phyloP scores from a whole-genome alignment of 1,139 yeast genomes.

The Pichia sp. region DNA sequence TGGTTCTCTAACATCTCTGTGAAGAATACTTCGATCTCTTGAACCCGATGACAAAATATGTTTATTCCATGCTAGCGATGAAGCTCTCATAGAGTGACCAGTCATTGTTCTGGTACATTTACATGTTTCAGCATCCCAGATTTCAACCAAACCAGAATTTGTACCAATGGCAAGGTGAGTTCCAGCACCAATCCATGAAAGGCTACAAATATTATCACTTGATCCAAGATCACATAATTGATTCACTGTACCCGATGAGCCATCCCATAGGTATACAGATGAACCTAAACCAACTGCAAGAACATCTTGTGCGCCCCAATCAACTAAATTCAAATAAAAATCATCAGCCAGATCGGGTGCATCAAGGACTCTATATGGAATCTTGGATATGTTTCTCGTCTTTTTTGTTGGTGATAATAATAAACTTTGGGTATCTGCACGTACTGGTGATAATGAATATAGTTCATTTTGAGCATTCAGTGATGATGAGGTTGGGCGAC shows the following conservation, averaged over 20 bases:
- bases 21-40: slow-evolving; percentile 75
- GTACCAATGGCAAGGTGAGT: slow-evolving; percentile 94
- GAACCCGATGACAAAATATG: slow-evolving; percentile 85
- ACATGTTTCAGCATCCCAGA: slow-evolving; percentile 88
- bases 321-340: slow-evolving; percentile 83
- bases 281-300: slow-evolving; percentile 89
- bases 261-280: slow-evolving; percentile 87
- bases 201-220: slow-evolving; percentile 67
- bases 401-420: slow-evolving; percentile 77
- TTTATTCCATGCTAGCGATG: slow-evolving; percentile 91
- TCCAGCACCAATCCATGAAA: slow-evolving; percentile 93
- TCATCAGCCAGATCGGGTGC: slow-evolving; percentile 96
- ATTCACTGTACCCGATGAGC: slow-evolving; percentile 75
- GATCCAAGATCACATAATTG: slow-evolving; percentile 63
- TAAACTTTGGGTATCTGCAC: slow-evolving; percentile 79
- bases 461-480: slow-evolving; percentile 63
- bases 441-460: slow-evolving; percentile 78
- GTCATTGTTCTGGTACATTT: slow-evolving; percentile 86
- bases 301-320: slow-evolving; percentile 91
- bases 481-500: slow-evolving; percentile 51
- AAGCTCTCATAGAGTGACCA: slow-evolving; percentile 81
- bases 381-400: slow-evolving; percentile 70
- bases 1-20: slow-evolving; percentile 85
- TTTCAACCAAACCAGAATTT: slow-evolving; percentile 76
- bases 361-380: slow-evolving; percentile 88